These are phyloP conservation scores for Eutrema salsugineum DNA, from an alignment of 441 rosid species.

Conservation along the genomic window DNA sequence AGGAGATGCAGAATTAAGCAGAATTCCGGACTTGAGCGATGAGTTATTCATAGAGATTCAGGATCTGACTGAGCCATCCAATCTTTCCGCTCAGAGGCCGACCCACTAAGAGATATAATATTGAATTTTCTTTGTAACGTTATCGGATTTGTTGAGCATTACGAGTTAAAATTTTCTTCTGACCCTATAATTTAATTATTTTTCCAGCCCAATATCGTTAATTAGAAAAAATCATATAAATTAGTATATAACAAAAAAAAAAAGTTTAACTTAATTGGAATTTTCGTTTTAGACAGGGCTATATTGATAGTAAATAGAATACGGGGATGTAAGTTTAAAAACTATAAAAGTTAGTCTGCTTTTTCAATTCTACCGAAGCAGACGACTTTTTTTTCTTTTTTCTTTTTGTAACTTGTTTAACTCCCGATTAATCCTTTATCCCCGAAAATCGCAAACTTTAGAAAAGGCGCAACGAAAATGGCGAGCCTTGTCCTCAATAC, in stretches of 20 bases:
- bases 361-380: not conserved
- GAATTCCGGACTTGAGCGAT: conserved; percentile 30
- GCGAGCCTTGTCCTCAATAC: conserved; percentile 32
- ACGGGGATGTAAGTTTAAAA: not conserved
- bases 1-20: conserved; percentile 21
- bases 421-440: not conserved
- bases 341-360: not conserved
- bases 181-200: too few species aligned
- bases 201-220: too few species aligned
- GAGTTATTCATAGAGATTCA: conserved; percentile 5
- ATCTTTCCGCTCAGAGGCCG: too few species aligned
- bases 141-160: too few species aligned
- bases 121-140: too few species aligned
- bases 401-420: too few species aligned
- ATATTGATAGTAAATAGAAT: not conserved
- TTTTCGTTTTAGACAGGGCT: not conserved
- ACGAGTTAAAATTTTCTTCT: too few species aligned
- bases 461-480: conserved; percentile 26
- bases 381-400: not conserved
- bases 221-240: too few species aligned
- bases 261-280: too few species aligned
- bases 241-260: too few species aligned
- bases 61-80: conserved; percentile 14
- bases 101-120: too few species aligned
- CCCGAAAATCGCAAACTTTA: not conserved